These are phyloP conservation scores for Solanum hybrid DNA, from an alignment of 305 asterid genomes.

Conservation along the genomic window DNA sequence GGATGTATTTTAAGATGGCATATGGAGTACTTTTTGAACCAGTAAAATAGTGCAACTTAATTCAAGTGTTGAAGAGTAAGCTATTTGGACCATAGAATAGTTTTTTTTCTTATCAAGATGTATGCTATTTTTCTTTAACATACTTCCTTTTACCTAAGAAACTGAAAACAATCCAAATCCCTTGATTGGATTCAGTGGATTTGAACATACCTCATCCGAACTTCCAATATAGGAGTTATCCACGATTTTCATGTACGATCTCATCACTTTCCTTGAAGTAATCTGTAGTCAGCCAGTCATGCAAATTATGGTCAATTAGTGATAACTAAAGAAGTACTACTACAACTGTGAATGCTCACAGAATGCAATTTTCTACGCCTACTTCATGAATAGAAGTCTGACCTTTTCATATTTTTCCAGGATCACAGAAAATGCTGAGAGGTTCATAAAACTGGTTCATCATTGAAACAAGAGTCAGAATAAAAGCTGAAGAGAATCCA, in stretches of 20 bases:
- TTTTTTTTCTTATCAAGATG: background rate
- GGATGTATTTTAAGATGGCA: background rate
- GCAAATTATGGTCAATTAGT: background rate
- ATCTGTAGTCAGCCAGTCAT: conserved; percentile 31
- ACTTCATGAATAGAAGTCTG: background rate
- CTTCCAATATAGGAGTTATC: conserved; percentile 58
- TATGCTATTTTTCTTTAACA: background rate
- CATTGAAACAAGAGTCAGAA: background rate
- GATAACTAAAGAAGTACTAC: background rate
- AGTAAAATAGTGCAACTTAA: background rate
- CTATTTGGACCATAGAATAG: background rate
- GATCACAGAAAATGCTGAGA: conserved; percentile 67
- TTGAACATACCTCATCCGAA: conserved; percentile 57
- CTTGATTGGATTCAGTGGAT: background rate
- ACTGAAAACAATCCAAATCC: background rate
- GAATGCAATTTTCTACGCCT: background rate
- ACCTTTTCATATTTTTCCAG: conserved; percentile 87
- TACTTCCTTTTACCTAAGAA: background rate
- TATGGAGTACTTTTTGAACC: background rate
- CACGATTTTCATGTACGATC: conserved; percentile 57
- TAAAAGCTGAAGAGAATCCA: background rate
- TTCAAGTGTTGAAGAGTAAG: background rate
- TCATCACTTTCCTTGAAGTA: conserved; percentile 48
- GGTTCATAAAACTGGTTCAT: conserved; percentile 54
- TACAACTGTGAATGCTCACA: background rate